These are phyloP conservation scores for Pichia deserticola DNA, from an alignment of 805 yeast genomes.

Conservation along the genomic window DNA sequence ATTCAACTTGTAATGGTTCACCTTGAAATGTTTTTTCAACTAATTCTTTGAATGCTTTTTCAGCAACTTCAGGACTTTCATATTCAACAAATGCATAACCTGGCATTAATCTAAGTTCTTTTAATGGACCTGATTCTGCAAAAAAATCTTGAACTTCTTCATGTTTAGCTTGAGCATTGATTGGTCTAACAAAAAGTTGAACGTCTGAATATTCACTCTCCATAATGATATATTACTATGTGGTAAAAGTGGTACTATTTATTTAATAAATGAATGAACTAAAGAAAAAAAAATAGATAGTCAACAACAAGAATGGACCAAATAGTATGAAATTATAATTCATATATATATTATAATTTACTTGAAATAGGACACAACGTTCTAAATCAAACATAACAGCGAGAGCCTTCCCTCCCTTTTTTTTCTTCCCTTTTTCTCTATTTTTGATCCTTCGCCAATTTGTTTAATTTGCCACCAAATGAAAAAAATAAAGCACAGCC, in stretches of 20 bases:
- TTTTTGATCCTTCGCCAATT: background rate
- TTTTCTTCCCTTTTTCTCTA: background rate
- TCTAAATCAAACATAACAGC: background rate
- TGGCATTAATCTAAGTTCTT: conserved; percentile 62
- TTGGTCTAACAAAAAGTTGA: conserved; percentile 33
- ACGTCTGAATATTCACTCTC: conserved; percentile 27
- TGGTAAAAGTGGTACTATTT: too few relatives aligned
- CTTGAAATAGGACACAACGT: too few relatives aligned
- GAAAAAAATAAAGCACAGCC: too few relatives aligned
- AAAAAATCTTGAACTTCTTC: conserved; percentile 65
- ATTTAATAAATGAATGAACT: too few relatives aligned
- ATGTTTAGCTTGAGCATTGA: conserved; percentile 29
- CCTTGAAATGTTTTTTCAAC: conserved; percentile 42
- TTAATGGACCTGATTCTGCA: conserved; percentile 56
- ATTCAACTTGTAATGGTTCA: conserved; percentile 43
- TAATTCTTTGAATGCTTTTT: conserved; percentile 41
- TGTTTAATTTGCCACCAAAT: too few relatives aligned
- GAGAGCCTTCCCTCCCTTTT: background rate
- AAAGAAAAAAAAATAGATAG: background rate
- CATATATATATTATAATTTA: background rate
- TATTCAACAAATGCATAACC: conserved; percentile 90
- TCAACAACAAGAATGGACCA: background rate
- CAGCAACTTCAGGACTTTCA: conserved; percentile 51
- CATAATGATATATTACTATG: background rate
- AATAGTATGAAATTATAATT: background rate